These are phyloP conservation scores for Liriodendron chinense DNA, from an alignment of 164 flowering plant genomes.

Conservation along the genomic window DNA sequence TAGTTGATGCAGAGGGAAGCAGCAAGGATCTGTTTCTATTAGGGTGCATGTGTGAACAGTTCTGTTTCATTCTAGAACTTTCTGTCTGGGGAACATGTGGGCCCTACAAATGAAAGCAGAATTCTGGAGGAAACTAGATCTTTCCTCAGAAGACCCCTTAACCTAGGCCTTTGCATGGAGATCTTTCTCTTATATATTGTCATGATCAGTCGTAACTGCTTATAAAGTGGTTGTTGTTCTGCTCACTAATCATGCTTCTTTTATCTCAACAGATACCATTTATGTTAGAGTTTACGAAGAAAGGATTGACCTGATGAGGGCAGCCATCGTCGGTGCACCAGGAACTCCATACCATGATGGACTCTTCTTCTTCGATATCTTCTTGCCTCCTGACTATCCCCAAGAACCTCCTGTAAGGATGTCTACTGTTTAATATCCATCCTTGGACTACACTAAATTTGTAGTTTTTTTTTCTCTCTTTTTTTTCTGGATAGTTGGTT, in stretches of 20 bases:
- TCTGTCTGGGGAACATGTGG: not conserved
- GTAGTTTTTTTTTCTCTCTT: not conserved
- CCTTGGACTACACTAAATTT: not conserved
- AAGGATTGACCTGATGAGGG: slow-evolving; percentile 81
- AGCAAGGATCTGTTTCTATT: no score
- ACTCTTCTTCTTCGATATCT: slow-evolving; percentile 84
- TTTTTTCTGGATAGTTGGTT: not conserved
- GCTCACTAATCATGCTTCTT: not conserved
- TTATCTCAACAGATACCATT: slow-evolving; percentile 52
- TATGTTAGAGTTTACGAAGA: slow-evolving; percentile 80
- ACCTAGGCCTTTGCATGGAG: not conserved
- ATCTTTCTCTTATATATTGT: not conserved
- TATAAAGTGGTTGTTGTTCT: not conserved
- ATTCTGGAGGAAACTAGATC: not conserved
- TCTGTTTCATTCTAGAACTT: not conserved
- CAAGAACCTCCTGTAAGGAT: slow-evolving; percentile 82
- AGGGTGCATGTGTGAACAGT: not conserved
- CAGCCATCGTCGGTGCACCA: slow-evolving; percentile 73
- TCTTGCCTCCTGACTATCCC: slow-evolving; percentile 79
- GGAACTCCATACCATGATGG: slow-evolving; percentile 95
- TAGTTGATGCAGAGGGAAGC: no score
- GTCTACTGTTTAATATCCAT: not conserved
- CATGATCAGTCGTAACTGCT: not conserved
- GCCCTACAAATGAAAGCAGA: not conserved
- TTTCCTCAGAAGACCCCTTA: not conserved